Base-by-base conservation (phyloP, 2,329 filamentous ascomycete species). In the Aspergillus pseudoviridinutans region DNA sequence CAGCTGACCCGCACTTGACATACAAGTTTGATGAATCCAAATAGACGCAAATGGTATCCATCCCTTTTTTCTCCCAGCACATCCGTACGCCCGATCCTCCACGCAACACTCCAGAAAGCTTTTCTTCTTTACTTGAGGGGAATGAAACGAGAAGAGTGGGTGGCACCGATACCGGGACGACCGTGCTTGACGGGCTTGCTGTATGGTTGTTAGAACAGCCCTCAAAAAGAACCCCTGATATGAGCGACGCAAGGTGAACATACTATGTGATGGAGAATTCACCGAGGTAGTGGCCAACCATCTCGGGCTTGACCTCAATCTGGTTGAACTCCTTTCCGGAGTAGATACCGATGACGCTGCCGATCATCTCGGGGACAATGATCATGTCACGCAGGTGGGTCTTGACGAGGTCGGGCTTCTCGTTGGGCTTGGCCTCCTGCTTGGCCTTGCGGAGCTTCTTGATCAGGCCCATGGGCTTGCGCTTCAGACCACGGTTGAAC, bases 241-340 rank as follows among this genome's bases (percentile, higher is more conserved):
- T 14, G 49, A 32, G 6, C 47, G 14, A 28, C 3, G 9, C 44
- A 22, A 46, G 51, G 47, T 44, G 53, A 67, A 91, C 91, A 74
- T 90, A 96, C 91, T 99, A 99, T 84, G 93, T 94, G 85, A 99
- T 99, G 71, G 92, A 97, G 87, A 99, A 99, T 84, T 99, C 94
- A 76, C 86, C 94, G 70, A 99, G 86, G 87, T 97, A 97, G 86
- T 97, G 93, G 80, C 94, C 94, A 81, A 99, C 94, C 94, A 99
- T 99, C 87, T 99, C 94, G 74, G 94, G 94, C 89, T 97, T 97
- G 85, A 99, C 94, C 83, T 99, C 94, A 74, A 99, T 92, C 87
- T 97, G 93, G 89, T 99, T 99, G 90, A 99, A 99, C 83, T 97
- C 92, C 89, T 99, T 99, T 79, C 94, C 94, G 70, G 91, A 96